Evolutionary conservation across 345 rosid genomes (phyloP).

Genomic region (Melastoma malabathricum): DNA sequence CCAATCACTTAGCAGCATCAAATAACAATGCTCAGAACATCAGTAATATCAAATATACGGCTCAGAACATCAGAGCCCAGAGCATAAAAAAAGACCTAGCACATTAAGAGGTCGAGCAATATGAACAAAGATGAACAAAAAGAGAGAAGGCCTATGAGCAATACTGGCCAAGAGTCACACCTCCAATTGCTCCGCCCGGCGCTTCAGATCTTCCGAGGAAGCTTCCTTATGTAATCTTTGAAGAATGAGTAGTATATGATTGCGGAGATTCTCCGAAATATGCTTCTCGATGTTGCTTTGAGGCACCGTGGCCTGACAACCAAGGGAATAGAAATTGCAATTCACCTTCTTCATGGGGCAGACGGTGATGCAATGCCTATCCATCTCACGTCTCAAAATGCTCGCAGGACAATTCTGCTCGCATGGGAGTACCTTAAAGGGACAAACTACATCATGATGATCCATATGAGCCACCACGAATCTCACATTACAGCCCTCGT

Average conservation of each 20-base stretch:
- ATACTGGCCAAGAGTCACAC: slow-evolving; percentile 2
- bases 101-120: too few relatives aligned
- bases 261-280: slow-evolving; percentile 29
- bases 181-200: slow-evolving; percentile 40
- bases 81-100: too few relatives aligned
- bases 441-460: slow-evolving; percentile 58
- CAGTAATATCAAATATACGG: too few relatives aligned
- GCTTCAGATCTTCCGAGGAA: slow-evolving; percentile 37
- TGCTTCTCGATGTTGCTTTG: slow-evolving; percentile 42
- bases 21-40: too few relatives aligned
- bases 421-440: slow-evolving; percentile 71
- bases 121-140: too few relatives aligned
- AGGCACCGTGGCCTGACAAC: slow-evolving; percentile 52
- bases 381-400: slow-evolving; percentile 80
- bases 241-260: slow-evolving; percentile 52
- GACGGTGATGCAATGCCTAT: slow-evolving; percentile 74
- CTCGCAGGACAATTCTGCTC: slow-evolving; percentile 60
- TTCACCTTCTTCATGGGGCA: slow-evolving; percentile 79
- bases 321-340: slow-evolving; percentile 67
- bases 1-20: too few relatives aligned
- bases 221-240: slow-evolving; percentile 41
- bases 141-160: too few relatives aligned
- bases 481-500: slow-evolving; percentile 49
- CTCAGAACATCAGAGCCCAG: too few relatives aligned
- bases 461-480: slow-evolving; percentile 46